Evolutionary conservation across 139 green algal genomes (phyloP), one percentile per base, ranked within the genome.

Genomic region (Picochlorum sp.): DNA sequence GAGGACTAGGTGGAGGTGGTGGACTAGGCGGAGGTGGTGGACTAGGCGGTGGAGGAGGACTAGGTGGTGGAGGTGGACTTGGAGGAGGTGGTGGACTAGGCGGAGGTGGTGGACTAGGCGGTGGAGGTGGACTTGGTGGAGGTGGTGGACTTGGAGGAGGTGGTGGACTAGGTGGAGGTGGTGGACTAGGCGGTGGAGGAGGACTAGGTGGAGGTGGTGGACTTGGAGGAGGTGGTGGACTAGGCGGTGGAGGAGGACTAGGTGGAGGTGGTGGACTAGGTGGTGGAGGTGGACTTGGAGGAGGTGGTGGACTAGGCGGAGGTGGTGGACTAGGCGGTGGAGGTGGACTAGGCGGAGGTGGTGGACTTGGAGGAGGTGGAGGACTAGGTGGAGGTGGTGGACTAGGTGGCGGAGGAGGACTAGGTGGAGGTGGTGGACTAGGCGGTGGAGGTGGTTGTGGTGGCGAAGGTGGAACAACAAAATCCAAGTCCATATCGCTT

Each of bases 381-480:
- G 43, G 43, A 32, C 18, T 29, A 28, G 43, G 43, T 3, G 43
- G 43, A 28, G 43, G 43, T 29, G 43, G n/a, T 30, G n/a, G n/a
- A 52, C 43, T 52, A 16, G 43, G 43, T 52, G 43, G 43, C 6
- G 43, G 5, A 30, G 43, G 43, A 18, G 43, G 43, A 29, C 3
- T 71, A 81, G 26, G 75, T 6, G 43, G 43, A 24, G 7, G 65
- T 30, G 14, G 14, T 13, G 44, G 20, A 31, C n/a, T n/a, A 53
- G 18, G 20, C 14, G 44, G 44, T 33, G 44, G 24, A 53, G 44
- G 24, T 18, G 44, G 20, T 22, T 53, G 44, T 12, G 44, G 44
- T 31, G 44, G 44, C 14, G 44, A 31, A 18, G 44, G 44, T 53
- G 44, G 24, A 53, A 14, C 22, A 10, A 47, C 39, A 18, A 20